Percentiles rank a stretch among this genome's conserved stretches.
These are phyloP conservation scores for Syzygium oleosum DNA, from an alignment of 345 rosid genomes.

Conservation along the genomic window DNA sequence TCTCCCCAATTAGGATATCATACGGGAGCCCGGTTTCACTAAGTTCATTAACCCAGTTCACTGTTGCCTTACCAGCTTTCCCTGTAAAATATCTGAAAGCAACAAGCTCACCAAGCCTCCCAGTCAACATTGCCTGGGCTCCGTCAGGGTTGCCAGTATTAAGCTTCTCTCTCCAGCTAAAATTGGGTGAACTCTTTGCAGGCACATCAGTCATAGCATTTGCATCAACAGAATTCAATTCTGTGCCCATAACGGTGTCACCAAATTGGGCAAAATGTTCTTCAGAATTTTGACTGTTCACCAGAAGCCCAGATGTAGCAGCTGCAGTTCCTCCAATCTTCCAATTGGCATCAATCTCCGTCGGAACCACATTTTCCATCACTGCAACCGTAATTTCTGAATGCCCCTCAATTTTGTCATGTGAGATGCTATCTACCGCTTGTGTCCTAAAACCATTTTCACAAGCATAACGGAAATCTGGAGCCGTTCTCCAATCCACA, in stretches of 20 bases:
- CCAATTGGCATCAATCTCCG: conserved; percentile 20
- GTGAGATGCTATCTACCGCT: conserved; percentile 13
- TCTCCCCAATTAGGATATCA: conserved; percentile 47
- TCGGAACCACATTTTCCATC: conserved; percentile 10
- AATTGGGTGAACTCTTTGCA: conserved; percentile 7
- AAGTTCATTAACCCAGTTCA: conserved; percentile 73
- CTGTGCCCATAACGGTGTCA: background rate
- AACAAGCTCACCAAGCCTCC: conserved; percentile 68
- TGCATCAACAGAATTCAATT: conserved; percentile 5
- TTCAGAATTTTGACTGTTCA: background rate
- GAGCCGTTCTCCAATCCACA: conserved; percentile 58
- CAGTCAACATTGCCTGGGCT: conserved; percentile 45
- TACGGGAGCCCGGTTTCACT: conserved; percentile 82
- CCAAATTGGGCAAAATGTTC: background rate
- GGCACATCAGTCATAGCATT: conserved; percentile 10
- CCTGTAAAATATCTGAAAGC: conserved; percentile 56
- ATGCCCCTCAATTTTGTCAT: conserved; percentile 13
- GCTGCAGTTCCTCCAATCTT: conserved; percentile 23
- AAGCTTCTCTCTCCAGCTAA: conserved; percentile 48
- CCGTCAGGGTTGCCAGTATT: conserved; percentile 38
- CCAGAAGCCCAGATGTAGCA: background rate
- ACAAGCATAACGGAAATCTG: conserved; percentile 29
- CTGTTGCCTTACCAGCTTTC: conserved; percentile 25
- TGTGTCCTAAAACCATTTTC: conserved; percentile 26
- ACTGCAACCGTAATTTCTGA: background rate